These are phyloP conservation scores for Cystobasidium pallidum DNA, from an alignment of 1,284 basidiomycete species.

Conservation along the genomic window DNA sequence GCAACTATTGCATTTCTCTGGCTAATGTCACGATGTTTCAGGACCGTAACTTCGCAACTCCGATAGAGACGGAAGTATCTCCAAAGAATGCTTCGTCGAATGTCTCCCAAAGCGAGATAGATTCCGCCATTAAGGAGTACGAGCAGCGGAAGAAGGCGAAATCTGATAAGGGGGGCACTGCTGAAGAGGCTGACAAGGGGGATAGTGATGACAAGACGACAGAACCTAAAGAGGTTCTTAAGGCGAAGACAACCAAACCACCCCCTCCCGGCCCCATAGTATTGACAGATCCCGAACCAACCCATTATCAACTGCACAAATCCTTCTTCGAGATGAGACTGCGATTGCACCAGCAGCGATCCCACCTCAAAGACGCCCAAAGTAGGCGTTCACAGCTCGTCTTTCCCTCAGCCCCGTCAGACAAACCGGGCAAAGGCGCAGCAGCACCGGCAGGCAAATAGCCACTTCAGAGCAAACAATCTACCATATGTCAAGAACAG, in stretches of 20 bases:
- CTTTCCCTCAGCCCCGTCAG: conserved; percentile 20
- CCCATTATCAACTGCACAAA: conserved; percentile 37
- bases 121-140: conserved; percentile 41
- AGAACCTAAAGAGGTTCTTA: neutral
- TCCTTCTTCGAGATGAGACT: conserved; percentile 37
- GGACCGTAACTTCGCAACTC: conserved; percentile 41
- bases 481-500: too few species aligned
- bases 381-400: conserved; percentile 15
- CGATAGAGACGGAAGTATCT: neutral
- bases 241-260: neutral
- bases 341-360: conserved; percentile 19
- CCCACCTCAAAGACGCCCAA: conserved; percentile 26
- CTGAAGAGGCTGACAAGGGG: neutral
- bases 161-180: conserved; percentile 40
- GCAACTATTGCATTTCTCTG: neutral
- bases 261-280: neutral
- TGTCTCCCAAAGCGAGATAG: conserved; percentile 36
- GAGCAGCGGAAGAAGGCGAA: conserved; percentile 44
- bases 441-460: neutral
- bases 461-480: neutral
- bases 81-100: neutral
- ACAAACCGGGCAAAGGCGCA: neutral
- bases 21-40: neutral
- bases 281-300: conserved; percentile 14
- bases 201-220: neutral